A percentile compares a stretch with the other conserved stretches of the same genome.
Conservation (phyloP, 164 flowering plant genomes). For the Chimonanthus praecox region DNA sequence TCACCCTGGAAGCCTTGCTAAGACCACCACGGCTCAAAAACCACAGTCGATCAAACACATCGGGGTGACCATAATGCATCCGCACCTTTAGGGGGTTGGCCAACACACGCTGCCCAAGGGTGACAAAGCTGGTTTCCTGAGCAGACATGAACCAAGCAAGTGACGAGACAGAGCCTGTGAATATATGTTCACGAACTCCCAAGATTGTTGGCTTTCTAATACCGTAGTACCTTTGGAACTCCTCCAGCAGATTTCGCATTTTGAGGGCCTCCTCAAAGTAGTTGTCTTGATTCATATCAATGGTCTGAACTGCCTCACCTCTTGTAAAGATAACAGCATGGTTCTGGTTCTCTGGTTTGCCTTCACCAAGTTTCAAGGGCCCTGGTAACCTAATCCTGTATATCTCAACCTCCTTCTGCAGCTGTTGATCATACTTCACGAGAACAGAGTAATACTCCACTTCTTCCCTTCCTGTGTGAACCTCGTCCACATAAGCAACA, state of each 20-base stretch:
- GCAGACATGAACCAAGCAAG: slow-evolving; percentile 99
- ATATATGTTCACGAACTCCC: slow-evolving; percentile 87
- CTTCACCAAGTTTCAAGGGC: slow-evolving; percentile 86
- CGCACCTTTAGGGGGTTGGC: slow-evolving; percentile 91
- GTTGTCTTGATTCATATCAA: slow-evolving; percentile 97
- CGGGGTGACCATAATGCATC: slow-evolving; percentile 99
- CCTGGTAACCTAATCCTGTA: slow-evolving; percentile 85
- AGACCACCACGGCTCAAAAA: slow-evolving; percentile 86
- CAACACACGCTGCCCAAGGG: slow-evolving; percentile 94
- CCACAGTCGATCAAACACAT: slow-evolving; percentile 95
- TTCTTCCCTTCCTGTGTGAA: slow-evolving; percentile 50
- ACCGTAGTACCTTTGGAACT: slow-evolving; percentile 55
- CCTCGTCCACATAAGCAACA: slow-evolving; percentile 93
- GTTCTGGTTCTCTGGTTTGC: slow-evolving; percentile 96
- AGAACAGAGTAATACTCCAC: slow-evolving; percentile 81
- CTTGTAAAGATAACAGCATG: slow-evolving; percentile 92
- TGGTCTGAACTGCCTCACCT: slow-evolving; percentile 93
- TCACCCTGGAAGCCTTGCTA: slow-evolving; percentile 91
- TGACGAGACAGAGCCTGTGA: slow-evolving; percentile 94
- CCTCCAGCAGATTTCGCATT: slow-evolving; percentile 89
- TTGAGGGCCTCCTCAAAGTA: slow-evolving; percentile 95
- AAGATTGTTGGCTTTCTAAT: slow-evolving; percentile 86
- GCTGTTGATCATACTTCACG: slow-evolving; percentile 77
- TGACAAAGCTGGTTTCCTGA: slow-evolving; percentile 93
- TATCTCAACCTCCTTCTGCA: slow-evolving; percentile 75